phyloP scores from a whole-genome alignment of 306 rosid species.

The Glycine soja region DNA sequence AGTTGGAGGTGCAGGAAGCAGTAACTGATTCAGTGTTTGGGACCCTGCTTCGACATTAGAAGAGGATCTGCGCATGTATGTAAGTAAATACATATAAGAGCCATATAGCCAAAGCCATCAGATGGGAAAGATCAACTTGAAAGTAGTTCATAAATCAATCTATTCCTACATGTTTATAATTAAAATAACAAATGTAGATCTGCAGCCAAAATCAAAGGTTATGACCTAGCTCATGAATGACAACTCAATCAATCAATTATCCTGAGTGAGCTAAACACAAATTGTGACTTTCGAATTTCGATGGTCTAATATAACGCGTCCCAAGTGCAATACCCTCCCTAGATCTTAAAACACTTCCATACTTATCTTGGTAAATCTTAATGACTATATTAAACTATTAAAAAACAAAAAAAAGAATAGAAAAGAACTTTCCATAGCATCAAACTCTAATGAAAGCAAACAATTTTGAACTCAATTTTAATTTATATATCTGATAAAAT shows the following conservation, averaged over 20 bases:
- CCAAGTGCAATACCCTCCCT: slow-evolving; percentile 30
- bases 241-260: slow-evolving; percentile 19
- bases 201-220: slow-evolving; percentile 4
- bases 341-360: slow-evolving; percentile 31
- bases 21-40: slow-evolving; percentile 74
- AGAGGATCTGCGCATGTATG: slow-evolving; percentile 55
- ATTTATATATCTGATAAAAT: slow-evolving; percentile 12
- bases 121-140: slow-evolving; percentile 7
- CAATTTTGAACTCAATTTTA: slow-evolving; percentile 13
- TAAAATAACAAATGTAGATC: slow-evolving; percentile 6
- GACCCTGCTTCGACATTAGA: slow-evolving; percentile 65
- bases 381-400: slow-evolving; percentile 26
- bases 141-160: slow-evolving; percentile 35
- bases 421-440: not conserved
- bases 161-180: slow-evolving; percentile 14
- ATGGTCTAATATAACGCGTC: slow-evolving; percentile 2
- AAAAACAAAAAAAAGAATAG: slow-evolving; percentile 2
- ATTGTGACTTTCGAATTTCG: slow-evolving; percentile 26
- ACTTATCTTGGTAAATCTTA: slow-evolving; percentile 5
- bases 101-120: slow-evolving; percentile 36
- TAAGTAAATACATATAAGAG: slow-evolving; percentile 26
- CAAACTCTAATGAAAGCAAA: slow-evolving; percentile 21
- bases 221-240: not conserved
- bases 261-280: slow-evolving; percentile 9
- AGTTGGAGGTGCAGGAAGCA: slow-evolving; percentile 80